Percentiles rank a stretch among this genome's conserved stretches.
phyloP scores from a whole-genome alignment of 768 basidiomycete genomes.

The Suillus clintonianus region DNA sequence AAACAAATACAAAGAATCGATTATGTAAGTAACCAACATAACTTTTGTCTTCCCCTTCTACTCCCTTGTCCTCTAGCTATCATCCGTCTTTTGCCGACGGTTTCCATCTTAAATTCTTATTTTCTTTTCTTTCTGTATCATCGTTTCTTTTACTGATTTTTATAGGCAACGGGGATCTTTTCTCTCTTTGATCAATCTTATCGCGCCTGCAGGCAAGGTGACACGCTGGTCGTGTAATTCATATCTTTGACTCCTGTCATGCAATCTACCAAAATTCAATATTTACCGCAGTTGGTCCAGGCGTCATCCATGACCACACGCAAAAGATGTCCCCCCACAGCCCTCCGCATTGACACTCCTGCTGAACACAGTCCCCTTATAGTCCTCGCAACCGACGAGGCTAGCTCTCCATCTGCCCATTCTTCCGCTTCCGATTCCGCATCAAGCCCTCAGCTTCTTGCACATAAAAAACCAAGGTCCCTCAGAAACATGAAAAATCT shows the following conservation, averaged over 20 bases:
- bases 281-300: conserved; percentile 32
- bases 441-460: conserved; percentile 39
- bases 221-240: conserved; percentile 39
- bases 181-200: conserved; percentile 12
- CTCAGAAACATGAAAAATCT: conserved; percentile 76
- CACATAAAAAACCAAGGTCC: conserved; percentile 44
- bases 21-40: conserved; percentile 1
- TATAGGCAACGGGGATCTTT: conserved; percentile 8
- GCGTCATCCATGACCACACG: conserved; percentile 36
- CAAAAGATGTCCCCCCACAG: conserved; percentile 54
- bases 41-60: not conserved
- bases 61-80: not conserved
- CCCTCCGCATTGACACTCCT: conserved; percentile 62
- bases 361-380: conserved; percentile 45
- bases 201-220: conserved; percentile 11
- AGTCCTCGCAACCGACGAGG: conserved; percentile 48
- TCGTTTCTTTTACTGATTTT: conserved; percentile 14
- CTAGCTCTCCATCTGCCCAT: conserved; percentile 48
- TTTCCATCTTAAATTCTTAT: conserved; percentile 5
- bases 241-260: conserved; percentile 32
- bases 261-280: conserved; percentile 23
- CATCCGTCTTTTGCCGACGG: conserved; percentile 4
- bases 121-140: conserved; percentile 18
- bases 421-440: conserved; percentile 56
- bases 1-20: conserved; percentile 9